Percentiles rank a stretch among this genome's conserved stretches.
These are phyloP conservation scores for Pilobolus umbonatus DNA, from an alignment of 192 early-diverging fungal genomes.

Conservation along the genomic window DNA sequence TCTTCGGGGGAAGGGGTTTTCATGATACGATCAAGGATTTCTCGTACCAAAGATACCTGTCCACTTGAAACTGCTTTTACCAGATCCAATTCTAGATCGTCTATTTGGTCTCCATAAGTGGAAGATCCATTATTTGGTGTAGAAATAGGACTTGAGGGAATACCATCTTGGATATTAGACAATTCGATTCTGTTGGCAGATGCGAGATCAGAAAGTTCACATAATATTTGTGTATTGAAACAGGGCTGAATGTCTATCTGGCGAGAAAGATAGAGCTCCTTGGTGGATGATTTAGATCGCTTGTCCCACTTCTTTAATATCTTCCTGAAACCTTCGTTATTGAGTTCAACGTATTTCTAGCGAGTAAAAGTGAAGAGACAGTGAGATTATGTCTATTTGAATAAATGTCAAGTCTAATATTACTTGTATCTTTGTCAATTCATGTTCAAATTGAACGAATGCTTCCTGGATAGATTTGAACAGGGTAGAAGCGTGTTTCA, in stretches of 20 bases:
- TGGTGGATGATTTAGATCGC: slow-evolving; percentile 93
- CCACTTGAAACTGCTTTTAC: slow-evolving; percentile 47
- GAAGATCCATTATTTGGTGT: not conserved
- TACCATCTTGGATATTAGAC: slow-evolving; percentile 54
- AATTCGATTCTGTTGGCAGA: slow-evolving; percentile 75
- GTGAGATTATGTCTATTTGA: not conserved
- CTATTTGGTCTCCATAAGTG: slow-evolving; percentile 30
- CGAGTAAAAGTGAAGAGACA: not conserved
- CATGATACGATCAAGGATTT: slow-evolving; percentile 47
- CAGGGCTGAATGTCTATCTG: slow-evolving; percentile 98
- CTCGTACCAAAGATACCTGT: slow-evolving; percentile 40
- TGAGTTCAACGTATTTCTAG: slow-evolving; percentile 3
- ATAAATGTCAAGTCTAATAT: not conserved
- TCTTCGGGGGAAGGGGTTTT: slow-evolving; percentile 49
- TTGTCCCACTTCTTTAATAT: slow-evolving; percentile 99
- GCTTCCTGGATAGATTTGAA: slow-evolving; percentile 81
- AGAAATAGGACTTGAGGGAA: slow-evolving; percentile 14
- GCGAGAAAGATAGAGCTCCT: slow-evolving; percentile 94
- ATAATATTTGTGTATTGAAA: slow-evolving; percentile 91
- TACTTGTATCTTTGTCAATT: slow-evolving; percentile 93
- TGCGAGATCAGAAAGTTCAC: slow-evolving; percentile 85
- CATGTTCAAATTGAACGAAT: slow-evolving; percentile 86
- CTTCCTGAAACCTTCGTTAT: slow-evolving; percentile 69
- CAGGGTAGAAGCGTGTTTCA: slow-evolving; percentile 50
- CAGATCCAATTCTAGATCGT: slow-evolving; percentile 56